Evolutionary conservation across 2,329 filamentous ascomycete genomes (phyloP), one percentile per base, ranked within the genome.

Genomic region (Fusarium sp.): DNA sequence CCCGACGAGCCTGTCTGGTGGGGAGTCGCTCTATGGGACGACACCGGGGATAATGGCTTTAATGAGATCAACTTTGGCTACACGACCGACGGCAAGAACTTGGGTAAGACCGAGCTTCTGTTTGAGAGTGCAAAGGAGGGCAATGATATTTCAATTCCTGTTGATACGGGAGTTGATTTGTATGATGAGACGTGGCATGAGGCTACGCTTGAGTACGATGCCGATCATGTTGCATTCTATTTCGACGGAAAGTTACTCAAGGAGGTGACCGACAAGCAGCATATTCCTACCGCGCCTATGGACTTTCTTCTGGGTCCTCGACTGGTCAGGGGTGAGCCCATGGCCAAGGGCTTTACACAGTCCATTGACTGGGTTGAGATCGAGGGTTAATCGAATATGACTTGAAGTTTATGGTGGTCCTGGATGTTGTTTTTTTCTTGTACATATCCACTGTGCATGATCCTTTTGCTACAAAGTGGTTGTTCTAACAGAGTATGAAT

Each of bases 31-130:
- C 59, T 71, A 6, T 69, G 57, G 54, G 68, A 69, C 38, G 40
- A 49, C 14, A 20, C 17, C 6, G 15, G 61, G 11, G 66, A 56
- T 5, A 50, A 53, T 1, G 36, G 36, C 6, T 67, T 63, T 56
- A 71, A 67, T 56, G 66, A 71, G 51, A 64, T 71, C 59, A 71
- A 71, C 56, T 71, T 71, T 62, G 68, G 68, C 14, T 71, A 69
- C 46, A 69, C 63, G 4, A 69, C 66, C 2, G 24, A 64, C 2
- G 17, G 42, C 17, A 43, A 67, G 38, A 58, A 44, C 9, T 60
- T 52, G 50, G 22, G 15, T 24, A 28, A 67, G 17, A 61, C 63
- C 1, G 15, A 67, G 28, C 50, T 71, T 7, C 59, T 40, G 3
- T 66, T 71, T 7, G 68, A 69, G 51, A 69, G 66, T 31, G 49